A percentile compares a stretch with the other conserved stretches of the same genome.
Conservation (phyloP, 306 rosid species). For the Quercus dentata region DNA sequence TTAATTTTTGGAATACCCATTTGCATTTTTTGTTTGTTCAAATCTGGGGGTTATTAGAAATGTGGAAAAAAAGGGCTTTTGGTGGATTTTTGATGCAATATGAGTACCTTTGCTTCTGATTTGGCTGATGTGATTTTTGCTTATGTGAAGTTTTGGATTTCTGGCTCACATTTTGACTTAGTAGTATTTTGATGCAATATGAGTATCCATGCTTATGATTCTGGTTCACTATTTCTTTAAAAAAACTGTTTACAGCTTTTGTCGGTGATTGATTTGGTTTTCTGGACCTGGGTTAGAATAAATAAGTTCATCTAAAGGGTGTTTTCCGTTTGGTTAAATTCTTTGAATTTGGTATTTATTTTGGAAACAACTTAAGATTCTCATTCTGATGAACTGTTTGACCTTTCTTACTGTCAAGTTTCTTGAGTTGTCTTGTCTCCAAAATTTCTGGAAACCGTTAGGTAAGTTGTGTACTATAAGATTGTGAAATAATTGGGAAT, state of each 20-base stretch:
- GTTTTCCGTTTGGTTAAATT: background rate
- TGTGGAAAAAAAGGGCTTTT: conserved; percentile 18
- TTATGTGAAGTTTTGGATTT: conserved; percentile 7
- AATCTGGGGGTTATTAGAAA: conserved; percentile 8
- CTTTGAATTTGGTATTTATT: conserved; percentile 19
- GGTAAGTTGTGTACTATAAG: background rate
- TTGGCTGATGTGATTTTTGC: background rate
- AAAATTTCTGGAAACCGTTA: background rate
- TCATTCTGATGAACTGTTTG: background rate
- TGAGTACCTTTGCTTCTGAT: background rate
- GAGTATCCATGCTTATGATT: background rate
- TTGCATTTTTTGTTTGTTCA: background rate
- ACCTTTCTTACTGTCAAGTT: background rate
- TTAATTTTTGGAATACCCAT: background rate
- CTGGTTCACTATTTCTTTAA: background rate
- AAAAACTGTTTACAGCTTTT: background rate
- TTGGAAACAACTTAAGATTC: background rate
- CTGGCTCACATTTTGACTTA: background rate
- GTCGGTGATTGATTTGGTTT: background rate
- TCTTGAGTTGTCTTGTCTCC: background rate
- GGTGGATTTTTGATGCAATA: background rate
- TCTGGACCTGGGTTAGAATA: background rate
- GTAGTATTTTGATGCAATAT: conserved; percentile 1
- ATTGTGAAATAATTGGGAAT: background rate
- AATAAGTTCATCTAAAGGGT: background rate